Conservation (phyloP, 2,329 filamentous ascomycete species). For the Colletotrichum costaricense region DNA sequence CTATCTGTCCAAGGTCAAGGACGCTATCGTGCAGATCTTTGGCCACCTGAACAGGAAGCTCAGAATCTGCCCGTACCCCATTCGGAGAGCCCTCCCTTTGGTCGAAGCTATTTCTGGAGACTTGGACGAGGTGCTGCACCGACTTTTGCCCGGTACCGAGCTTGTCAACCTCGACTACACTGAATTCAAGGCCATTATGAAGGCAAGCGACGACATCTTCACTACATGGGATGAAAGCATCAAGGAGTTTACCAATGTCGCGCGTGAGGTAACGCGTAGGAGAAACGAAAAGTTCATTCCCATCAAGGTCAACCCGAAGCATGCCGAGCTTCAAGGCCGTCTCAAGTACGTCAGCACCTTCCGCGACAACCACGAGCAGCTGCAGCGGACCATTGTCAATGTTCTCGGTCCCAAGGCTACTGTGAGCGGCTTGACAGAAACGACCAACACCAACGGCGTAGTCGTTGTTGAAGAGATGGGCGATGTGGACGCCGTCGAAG, state of each 20-base stretch:
- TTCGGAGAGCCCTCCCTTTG: slow-evolving; percentile 89
- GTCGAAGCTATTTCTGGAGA: slow-evolving; percentile 97
- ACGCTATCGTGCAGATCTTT: slow-evolving; percentile 91
- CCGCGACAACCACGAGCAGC: slow-evolving; percentile 95
- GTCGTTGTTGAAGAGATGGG: slow-evolving; percentile 93
- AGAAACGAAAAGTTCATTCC: slow-evolving; percentile 98
- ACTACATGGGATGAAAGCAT: slow-evolving; percentile 93
- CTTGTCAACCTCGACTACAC: slow-evolving; percentile 93
- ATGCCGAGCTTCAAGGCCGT: slow-evolving; percentile 88
- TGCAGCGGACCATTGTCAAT: slow-evolving; percentile 95
- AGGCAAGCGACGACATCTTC: slow-evolving; percentile 86
- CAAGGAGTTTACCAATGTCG: slow-evolving; percentile 98
- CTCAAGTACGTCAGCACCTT: slow-evolving; percentile 96
- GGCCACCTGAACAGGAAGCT: slow-evolving; percentile 97
- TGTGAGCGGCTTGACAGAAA: slow-evolving; percentile 64
- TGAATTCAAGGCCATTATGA: slow-evolving; percentile 90
- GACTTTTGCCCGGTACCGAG: slow-evolving; percentile 84
- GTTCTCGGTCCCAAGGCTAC: slow-evolving; percentile 85
- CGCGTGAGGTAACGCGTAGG: slow-evolving; percentile 91
- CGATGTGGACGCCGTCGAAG: slow-evolving; percentile 95
- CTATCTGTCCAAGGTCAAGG: slow-evolving; percentile 86
- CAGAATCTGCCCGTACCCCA: slow-evolving; percentile 94
- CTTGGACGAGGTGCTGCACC: slow-evolving; percentile 86
- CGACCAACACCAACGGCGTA: slow-evolving; percentile 65
- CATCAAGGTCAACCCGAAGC: slow-evolving; percentile 92